Percentiles rank a stretch among this genome's conserved stretches.
phyloP scores from a whole-genome alignment of 2,329 filamentous ascomycete species.

The Gnomoniopsis smithogilvyi region DNA sequence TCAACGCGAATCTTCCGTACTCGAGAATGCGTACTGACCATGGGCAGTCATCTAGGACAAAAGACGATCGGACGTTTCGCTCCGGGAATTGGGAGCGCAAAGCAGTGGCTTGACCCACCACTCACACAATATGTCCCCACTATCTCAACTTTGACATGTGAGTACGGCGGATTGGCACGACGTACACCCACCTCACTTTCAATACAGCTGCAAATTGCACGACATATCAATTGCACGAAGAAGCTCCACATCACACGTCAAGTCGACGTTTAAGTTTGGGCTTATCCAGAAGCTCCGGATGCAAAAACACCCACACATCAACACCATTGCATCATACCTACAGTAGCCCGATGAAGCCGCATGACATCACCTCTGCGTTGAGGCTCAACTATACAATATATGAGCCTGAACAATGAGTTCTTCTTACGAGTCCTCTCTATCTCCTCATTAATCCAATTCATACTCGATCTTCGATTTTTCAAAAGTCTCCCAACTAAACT shows the following conservation, averaged over 20 bases:
- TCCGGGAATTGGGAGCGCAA: too few species aligned
- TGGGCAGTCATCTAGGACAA: too few species aligned
- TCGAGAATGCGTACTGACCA: too few species aligned
- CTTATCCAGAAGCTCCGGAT: background rate
- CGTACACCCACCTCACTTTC: background rate
- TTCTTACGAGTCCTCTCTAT: too few species aligned
- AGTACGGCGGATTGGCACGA: too few species aligned
- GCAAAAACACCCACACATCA: background rate
- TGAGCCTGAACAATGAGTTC: background rate
- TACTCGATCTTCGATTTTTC: background rate
- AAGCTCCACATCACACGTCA: background rate
- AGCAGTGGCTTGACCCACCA: too few species aligned
- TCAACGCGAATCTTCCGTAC: too few species aligned
- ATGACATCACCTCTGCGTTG: background rate
- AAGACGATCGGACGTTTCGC: too few species aligned
- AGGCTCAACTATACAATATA: background rate
- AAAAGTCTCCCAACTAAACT: background rate
- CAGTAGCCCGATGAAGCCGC: background rate
- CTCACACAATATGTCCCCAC: too few species aligned
- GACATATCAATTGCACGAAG: background rate
- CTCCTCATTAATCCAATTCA: background rate
- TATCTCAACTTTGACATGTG: too few species aligned
- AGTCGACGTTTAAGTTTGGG: background rate
- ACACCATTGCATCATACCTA: constrained; percentile 5
- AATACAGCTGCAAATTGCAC: background rate